phyloP scores from a whole-genome alignment of 257 asterid genomes.

The Nicotiana undulata region DNA sequence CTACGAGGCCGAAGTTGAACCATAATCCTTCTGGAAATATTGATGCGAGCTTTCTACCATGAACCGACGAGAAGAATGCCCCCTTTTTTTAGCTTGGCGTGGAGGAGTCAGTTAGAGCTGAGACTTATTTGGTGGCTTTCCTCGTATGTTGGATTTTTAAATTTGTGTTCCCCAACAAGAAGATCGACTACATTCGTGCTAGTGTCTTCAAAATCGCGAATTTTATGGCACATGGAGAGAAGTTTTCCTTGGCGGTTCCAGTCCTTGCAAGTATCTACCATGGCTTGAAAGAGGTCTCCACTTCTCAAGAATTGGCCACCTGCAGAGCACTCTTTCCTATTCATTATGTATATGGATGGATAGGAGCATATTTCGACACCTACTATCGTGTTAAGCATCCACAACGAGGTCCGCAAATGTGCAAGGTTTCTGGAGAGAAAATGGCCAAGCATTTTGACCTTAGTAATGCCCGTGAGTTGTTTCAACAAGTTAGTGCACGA shows the following conservation, averaged over 20 bases:
- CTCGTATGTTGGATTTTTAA: neutral
- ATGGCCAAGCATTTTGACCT: neutral
- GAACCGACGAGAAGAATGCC: neutral
- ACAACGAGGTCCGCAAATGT: neutral
- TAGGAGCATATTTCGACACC: neutral
- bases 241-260: neutral
- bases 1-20: too few relatives aligned
- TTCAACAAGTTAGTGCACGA: neutral
- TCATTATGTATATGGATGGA: neutral
- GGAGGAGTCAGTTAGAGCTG: neutral
- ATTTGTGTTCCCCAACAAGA: neutral
- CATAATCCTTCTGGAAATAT: too few relatives aligned
- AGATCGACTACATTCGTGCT: neutral
- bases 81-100: neutral
- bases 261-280: neutral
- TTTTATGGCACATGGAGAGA: neutral
- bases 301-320: neutral
- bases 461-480: neutral
- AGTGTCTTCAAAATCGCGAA: neutral
- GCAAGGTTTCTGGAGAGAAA: neutral
- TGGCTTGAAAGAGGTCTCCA: neutral
- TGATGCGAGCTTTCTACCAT: too few relatives aligned
- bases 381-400: neutral
- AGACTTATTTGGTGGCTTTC: neutral
- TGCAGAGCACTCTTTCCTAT: neutral